Evolutionary conservation across 1,139 yeast genomes (phyloP).

Genomic region (Nematodospora anomalae): DNA sequence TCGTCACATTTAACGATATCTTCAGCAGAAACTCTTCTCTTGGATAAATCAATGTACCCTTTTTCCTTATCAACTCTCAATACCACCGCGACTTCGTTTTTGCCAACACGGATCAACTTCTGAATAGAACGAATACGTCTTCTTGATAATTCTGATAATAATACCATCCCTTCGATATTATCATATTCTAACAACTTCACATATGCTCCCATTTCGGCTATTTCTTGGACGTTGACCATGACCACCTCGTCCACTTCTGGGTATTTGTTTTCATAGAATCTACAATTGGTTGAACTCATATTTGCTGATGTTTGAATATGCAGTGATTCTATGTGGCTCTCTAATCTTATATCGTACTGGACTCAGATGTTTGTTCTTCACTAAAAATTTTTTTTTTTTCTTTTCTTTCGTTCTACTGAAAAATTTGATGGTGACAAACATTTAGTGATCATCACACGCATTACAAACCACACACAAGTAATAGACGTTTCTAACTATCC

Average conservation of each 20-base stretch:
- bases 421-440: no score
- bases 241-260: conserved; percentile 99
- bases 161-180: conserved; percentile 98
- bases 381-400: neutral
- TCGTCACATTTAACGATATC: conserved; percentile 98
- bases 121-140: conserved; percentile 98
- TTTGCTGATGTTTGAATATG: conserved; percentile 1
- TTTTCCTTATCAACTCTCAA: conserved; percentile 98
- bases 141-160: conserved; percentile 92
- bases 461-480: no score
- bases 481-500: no score
- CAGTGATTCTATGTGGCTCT: no score
- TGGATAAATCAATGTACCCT: conserved; percentile 95
- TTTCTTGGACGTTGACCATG: conserved; percentile 97
- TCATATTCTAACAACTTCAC: conserved; percentile 95
- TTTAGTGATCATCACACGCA: no score
- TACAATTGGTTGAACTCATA: conserved; percentile 88
- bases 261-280: conserved; percentile 96
- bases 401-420: no score
- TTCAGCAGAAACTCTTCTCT: conserved; percentile 97
- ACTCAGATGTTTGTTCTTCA: neutral
- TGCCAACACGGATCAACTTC: conserved; percentile 95
- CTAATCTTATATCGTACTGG: neutral
- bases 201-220: conserved; percentile 97
- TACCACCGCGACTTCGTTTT: conserved; percentile 98